These are phyloP conservation scores for Brasilioporus rufonigricans DNA, from an alignment of 768 basidiomycete genomes.

Conservation along the genomic window DNA sequence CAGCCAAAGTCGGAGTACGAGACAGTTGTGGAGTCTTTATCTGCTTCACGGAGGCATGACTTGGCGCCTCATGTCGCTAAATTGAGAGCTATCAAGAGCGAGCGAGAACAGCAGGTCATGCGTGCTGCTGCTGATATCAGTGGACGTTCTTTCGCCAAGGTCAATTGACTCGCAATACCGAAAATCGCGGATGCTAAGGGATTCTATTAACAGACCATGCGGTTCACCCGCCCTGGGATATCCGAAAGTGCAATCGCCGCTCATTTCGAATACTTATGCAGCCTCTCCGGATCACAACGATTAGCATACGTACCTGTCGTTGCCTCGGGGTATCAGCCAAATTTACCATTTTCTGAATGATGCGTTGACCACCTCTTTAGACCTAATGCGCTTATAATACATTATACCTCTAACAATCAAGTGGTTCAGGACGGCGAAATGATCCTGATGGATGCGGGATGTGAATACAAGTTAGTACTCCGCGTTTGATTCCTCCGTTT, in stretches of 20 bases:
- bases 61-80: conserved; percentile 70
- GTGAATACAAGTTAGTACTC: conserved; percentile 76
- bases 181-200: neutral
- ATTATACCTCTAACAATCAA: conserved; percentile 92
- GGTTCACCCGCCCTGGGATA: conserved; percentile 56
- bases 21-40: conserved; percentile 51
- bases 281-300: conserved; percentile 74
- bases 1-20: conserved; percentile 48
- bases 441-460: conserved; percentile 87
- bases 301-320: conserved; percentile 98
- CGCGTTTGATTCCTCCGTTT: neutral
- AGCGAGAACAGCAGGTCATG: conserved; percentile 77
- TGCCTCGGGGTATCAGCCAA: conserved; percentile 71
- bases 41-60: conserved; percentile 43
- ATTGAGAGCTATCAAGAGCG: conserved; percentile 77
- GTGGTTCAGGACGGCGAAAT: conserved; percentile 67
- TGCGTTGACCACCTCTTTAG: conserved; percentile 36
- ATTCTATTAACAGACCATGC: conserved; percentile 65
- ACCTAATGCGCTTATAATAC: conserved; percentile 86
- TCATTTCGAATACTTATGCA: conserved; percentile 89
- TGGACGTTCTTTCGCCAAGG: conserved; percentile 80
- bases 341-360: neutral
- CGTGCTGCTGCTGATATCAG: conserved; percentile 85
- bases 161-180: conserved; percentile 27
- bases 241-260: conserved; percentile 66